Base-by-base conservation (phyloP, 192 early-diverging fungal species). In the Dispira parvispora region DNA sequence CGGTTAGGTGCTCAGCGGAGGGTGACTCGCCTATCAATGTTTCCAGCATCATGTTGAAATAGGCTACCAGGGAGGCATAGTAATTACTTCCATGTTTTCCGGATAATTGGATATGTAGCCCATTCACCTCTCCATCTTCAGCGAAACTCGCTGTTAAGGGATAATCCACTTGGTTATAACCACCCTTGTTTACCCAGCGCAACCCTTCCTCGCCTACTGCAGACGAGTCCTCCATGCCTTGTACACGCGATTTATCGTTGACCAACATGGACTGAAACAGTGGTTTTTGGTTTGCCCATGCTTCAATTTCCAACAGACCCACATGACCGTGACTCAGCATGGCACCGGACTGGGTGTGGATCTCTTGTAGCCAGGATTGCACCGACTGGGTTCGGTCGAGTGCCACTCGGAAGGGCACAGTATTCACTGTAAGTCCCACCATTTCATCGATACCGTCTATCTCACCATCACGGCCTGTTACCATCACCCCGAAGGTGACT, bases 401-500 rank as follows among this genome's bases (percentile, higher is more conserved):
- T 26, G 2, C n/a, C 8, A 26, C 50, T 9, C 58, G 38, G 25
- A 61, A 45, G 0, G 58, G 58, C 10, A 61, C 26, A 2, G 58
- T 61, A 25, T 61, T 61, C 10, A 61, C 45, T 20, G 43, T 45
- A 42, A 61, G 43, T 1, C 58, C 58, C 42, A 61, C 58, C 58
- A 61, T 61, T 16, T 38, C 58, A 11, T 61, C 58, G 43, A 61
- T 61, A n/a, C 58, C 58, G 6, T 38, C 11, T 3, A 61, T 20
- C 2, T 38, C n/a, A 16, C 43, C 42, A 18, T 61, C 45, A 42
- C 58, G 58, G n/a, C 58, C 58, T 21, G 58, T 45, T 11, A 45
- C 43, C 42, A 61, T 38, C 43, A 61, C 58, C 20, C 58, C 58
- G 20, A 61, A 61, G 14, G 58, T 61, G 16, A 61, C 58, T 20